A percentile compares a stretch with the other conserved stretches of the same genome.
phyloP scores from a whole-genome alignment of 2,329 filamentous ascomycete species.

The Hypoxylon sp. region DNA sequence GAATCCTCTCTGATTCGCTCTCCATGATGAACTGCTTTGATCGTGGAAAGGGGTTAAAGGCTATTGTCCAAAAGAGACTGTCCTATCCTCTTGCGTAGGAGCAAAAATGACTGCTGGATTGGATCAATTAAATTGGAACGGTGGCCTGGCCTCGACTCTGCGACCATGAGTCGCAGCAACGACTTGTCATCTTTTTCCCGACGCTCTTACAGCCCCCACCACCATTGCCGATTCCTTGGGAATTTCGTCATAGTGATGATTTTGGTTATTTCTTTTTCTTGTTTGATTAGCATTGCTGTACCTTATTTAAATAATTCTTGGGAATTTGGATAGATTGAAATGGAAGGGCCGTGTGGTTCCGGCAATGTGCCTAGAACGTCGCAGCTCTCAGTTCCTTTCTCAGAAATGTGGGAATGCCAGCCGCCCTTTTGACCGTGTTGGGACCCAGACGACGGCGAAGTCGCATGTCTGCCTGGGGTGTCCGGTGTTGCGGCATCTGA shows the following conservation, averaged over 20 bases:
- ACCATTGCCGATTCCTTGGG: conserved; percentile 39
- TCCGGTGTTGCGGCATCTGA: conserved; percentile 40
- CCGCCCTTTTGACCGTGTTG: conserved; percentile 33
- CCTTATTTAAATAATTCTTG: conserved; percentile 24
- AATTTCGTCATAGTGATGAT: conserved; percentile 34
- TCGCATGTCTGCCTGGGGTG: conserved; percentile 36
- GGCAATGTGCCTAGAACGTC: conserved; percentile 27
- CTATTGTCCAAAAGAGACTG: conserved; percentile 6
- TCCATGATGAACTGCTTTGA: conserved; percentile 7
- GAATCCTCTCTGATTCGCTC: conserved; percentile 11
- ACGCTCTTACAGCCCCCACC: conserved; percentile 36
- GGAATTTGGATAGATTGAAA: conserved; percentile 30
- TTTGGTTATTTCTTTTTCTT: conserved; percentile 4
- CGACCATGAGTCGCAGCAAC: conserved; percentile 29
- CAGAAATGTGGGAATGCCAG: conserved; percentile 31
- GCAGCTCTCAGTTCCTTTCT: conserved; percentile 16
- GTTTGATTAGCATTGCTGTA: conserved; percentile 17
- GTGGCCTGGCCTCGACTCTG: conserved; percentile 37
- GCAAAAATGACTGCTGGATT: conserved; percentile 14
- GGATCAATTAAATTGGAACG: conserved; percentile 26
- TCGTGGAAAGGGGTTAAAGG: conserved; percentile 20
- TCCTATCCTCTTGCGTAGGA: conserved; percentile 20
- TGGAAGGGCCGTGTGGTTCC: conserved; percentile 33
- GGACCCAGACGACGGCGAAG: conserved; percentile 33
- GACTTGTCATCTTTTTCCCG: conserved; percentile 33